Conservation (phyloP, 768 basidiomycete genomes). For the Tremella mesenterica region DNA sequence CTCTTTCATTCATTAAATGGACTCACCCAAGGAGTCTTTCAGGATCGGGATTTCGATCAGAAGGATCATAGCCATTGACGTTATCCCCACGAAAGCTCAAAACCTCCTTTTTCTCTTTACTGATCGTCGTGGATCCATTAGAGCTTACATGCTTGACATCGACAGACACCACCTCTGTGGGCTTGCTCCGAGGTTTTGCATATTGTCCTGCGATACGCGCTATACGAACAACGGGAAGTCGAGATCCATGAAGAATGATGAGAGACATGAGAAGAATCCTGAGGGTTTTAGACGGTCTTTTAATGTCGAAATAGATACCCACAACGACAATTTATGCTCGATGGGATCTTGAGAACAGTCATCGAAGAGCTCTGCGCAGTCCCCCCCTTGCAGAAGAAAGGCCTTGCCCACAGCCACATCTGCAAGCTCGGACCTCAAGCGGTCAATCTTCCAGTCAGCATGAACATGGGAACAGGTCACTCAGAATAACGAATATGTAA, state of each 20-base stretch:
- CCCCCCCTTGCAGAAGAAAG: conserved; percentile 92
- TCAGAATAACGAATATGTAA: neutral
- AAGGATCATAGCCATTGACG: conserved; percentile 67
- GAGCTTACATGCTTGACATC: conserved; percentile 9
- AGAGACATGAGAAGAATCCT: conserved; percentile 84
- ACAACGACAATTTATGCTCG: conserved; percentile 45
- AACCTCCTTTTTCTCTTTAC: conserved; percentile 52
- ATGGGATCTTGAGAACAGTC: conserved; percentile 62
- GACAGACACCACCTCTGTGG: conserved; percentile 58
- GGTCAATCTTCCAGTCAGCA: conserved; percentile 32
- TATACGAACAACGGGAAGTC: conserved; percentile 72
- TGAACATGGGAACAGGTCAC: neutral
- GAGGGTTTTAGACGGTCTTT: neutral
- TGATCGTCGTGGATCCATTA: conserved; percentile 1
- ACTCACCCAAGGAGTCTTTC: conserved; percentile 69
- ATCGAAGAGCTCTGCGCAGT: conserved; percentile 93
- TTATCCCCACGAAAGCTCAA: conserved; percentile 94
- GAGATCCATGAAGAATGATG: conserved; percentile 86
- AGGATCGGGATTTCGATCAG: conserved; percentile 81
- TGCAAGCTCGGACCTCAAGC: conserved; percentile 63
- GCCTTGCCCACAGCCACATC: conserved; percentile 78
- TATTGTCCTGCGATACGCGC: conserved; percentile 88
- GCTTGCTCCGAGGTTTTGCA: conserved; percentile 83
- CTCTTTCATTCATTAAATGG: neutral
- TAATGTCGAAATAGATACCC: conserved; percentile 1